phyloP scores from a whole-genome alignment of 2,329 filamentous ascomycete genomes.

The Claviceps capensis region DNA sequence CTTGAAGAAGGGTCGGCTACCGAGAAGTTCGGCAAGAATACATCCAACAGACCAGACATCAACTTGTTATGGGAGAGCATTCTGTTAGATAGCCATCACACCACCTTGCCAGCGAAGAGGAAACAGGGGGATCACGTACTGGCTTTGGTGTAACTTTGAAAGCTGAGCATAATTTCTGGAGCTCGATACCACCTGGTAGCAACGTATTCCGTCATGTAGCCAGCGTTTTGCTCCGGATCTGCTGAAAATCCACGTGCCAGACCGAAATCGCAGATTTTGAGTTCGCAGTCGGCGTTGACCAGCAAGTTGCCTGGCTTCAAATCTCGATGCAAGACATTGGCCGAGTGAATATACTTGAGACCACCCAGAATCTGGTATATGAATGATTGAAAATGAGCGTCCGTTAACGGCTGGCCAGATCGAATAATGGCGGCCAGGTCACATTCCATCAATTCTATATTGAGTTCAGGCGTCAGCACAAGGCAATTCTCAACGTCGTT shows the following conservation, averaged over 20 bases:
- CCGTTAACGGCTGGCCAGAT: constrained; percentile 90
- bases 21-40: constrained; percentile 89
- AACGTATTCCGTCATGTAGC: constrained; percentile 99
- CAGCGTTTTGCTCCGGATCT: constrained; percentile 94
- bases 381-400: constrained; percentile 98
- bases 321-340: constrained; percentile 93
- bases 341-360: constrained; percentile 97
- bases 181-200: constrained; percentile 92
- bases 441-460: constrained; percentile 92
- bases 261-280: constrained; percentile 98
- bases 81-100: neutral
- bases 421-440: constrained; percentile 96
- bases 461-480: neutral
- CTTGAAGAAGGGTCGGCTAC: constrained; percentile 97
- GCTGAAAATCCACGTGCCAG: constrained; percentile 92
- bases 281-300: constrained; percentile 96
- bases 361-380: constrained; percentile 99
- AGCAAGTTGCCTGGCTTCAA: constrained; percentile 94
- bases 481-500: neutral
- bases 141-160: constrained; percentile 99
- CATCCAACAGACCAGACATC: constrained; percentile 99
- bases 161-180: constrained; percentile 98
- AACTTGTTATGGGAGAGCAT: constrained; percentile 38
- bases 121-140: constrained; percentile 49
- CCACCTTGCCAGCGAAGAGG: neutral